These are phyloP conservation scores for Microsporum audouinii DNA, from an alignment of 2,329 filamentous ascomycete species.

Conservation along the genomic window DNA sequence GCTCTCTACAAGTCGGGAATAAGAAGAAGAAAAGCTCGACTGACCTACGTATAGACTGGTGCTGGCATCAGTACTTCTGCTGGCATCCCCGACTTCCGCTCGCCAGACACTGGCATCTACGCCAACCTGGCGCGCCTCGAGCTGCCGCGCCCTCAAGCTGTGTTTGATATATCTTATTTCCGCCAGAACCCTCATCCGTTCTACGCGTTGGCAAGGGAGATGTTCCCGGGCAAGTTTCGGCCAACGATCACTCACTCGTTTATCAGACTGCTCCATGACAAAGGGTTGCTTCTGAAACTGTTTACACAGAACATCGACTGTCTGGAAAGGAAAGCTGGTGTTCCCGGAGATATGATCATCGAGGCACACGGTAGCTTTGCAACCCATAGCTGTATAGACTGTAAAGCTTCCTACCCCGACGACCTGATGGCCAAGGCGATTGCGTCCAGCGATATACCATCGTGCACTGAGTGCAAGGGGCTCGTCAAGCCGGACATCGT, in stretches of 20 bases:
- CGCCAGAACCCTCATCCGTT: slow-evolving; percentile 73
- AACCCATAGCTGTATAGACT: slow-evolving; percentile 81
- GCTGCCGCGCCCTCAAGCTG: slow-evolving; percentile 78
- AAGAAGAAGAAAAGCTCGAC: neutral
- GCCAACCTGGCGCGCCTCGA: slow-evolving; percentile 78
- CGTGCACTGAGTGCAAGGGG: slow-evolving; percentile 59
- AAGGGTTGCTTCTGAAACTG: slow-evolving; percentile 62
- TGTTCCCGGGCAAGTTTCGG: slow-evolving; percentile 80
- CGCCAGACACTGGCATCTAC: slow-evolving; percentile 85
- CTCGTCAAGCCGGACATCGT: slow-evolving; percentile 90
- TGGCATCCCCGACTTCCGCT: slow-evolving; percentile 83
- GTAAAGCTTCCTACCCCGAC: slow-evolving; percentile 59
- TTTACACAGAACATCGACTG: slow-evolving; percentile 99
- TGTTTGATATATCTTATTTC: slow-evolving; percentile 91
- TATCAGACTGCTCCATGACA: slow-evolving; percentile 67
- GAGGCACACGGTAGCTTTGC: slow-evolving; percentile 96
- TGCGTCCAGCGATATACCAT: slow-evolving; percentile 54
- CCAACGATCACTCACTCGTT: slow-evolving; percentile 89
- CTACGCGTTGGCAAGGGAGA: slow-evolving; percentile 80
- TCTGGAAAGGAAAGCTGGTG: slow-evolving; percentile 74
- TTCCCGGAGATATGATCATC: slow-evolving; percentile 68
- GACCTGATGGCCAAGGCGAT: slow-evolving; percentile 63
- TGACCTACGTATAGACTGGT: slow-evolving; percentile 46
- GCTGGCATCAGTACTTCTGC: slow-evolving; percentile 60
- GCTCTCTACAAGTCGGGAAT: neutral